Conservation (phyloP, 2,329 filamentous ascomycete species). For the Hansfordia pulvinata region DNA sequence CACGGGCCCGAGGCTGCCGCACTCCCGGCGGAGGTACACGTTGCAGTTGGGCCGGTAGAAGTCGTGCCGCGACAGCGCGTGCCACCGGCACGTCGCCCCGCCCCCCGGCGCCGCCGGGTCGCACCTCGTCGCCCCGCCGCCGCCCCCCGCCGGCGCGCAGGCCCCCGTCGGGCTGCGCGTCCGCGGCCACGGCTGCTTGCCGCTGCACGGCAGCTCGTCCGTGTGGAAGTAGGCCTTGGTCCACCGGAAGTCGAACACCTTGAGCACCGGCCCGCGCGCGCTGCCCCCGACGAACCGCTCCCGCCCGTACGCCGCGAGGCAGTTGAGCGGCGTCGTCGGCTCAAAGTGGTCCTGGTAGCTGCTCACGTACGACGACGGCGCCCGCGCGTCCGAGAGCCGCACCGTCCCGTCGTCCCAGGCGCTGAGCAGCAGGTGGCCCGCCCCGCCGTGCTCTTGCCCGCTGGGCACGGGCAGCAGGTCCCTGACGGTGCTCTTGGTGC, state of each 20-base stretch:
- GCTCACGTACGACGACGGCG: slow-evolving; percentile 28
- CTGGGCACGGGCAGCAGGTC: slow-evolving; percentile 30
- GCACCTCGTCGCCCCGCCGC: slow-evolving; percentile 21
- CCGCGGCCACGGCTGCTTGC: slow-evolving; percentile 18
- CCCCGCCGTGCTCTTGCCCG: slow-evolving; percentile 16
- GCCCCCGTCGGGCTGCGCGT: slow-evolving; percentile 13
- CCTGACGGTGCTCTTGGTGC: slow-evolving; percentile 21
- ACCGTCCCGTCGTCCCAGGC: slow-evolving; percentile 40
- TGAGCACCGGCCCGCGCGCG: slow-evolving; percentile 26
- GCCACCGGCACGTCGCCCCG: slow-evolving; percentile 30
- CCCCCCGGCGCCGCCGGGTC: slow-evolving; percentile 12
- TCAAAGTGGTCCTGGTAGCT: slow-evolving; percentile 40
- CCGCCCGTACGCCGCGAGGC: slow-evolving; percentile 33
- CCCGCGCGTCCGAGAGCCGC: slow-evolving; percentile 35
- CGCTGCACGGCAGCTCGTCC: slow-evolving; percentile 29
- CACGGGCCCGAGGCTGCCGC: slow-evolving; percentile 15
- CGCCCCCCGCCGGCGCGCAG: too few relatives aligned
- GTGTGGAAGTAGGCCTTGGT: slow-evolving; percentile 33
- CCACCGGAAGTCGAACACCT: slow-evolving; percentile 41
- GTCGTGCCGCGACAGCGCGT: slow-evolving; percentile 24
- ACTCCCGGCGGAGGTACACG: slow-evolving; percentile 23
- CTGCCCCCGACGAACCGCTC: slow-evolving; percentile 37
- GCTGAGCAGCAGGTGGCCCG: slow-evolving; percentile 29
- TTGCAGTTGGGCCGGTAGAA: slow-evolving; percentile 35
- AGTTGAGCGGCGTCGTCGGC: slow-evolving; percentile 27